A percentile compares a stretch with the other conserved stretches of the same genome.
Evolutionary conservation across 2,329 filamentous ascomycete species (phyloP).

Genomic region (Corinectria fuckeliana): DNA sequence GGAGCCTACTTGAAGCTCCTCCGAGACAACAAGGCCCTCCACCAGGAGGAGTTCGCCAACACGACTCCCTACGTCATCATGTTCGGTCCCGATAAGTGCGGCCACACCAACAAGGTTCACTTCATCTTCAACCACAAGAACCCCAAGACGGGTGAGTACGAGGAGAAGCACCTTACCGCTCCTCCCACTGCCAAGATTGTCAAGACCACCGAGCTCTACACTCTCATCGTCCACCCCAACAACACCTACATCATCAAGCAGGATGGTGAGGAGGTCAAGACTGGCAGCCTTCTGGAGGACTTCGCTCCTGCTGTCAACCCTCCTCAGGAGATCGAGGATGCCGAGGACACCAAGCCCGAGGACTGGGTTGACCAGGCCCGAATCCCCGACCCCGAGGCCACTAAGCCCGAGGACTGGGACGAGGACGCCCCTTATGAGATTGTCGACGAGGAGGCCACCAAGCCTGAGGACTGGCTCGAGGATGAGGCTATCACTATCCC

Average conservation of each 20-base stretch:
- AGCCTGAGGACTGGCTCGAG: constrained; percentile 96
- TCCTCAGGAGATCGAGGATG: constrained; percentile 90
- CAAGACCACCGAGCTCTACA: constrained; percentile 96
- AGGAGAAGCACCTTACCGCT: constrained; percentile 96
- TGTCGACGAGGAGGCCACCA: constrained; percentile 88
- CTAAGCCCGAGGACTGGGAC: constrained; percentile 98
- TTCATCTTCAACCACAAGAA: constrained; percentile 99
- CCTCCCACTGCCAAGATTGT: constrained; percentile 85
- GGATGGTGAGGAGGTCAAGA: constrained; percentile 87
- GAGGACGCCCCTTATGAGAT: constrained; percentile 98
- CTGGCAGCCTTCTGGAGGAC: constrained; percentile 91
- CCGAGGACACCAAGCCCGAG: constrained; percentile 90
- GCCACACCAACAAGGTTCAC: constrained; percentile 96
- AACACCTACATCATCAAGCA: constrained; percentile 94
- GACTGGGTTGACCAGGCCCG: constrained; percentile 95
- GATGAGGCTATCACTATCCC: constrained; percentile 82
- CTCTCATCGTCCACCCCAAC: constrained; percentile 93
- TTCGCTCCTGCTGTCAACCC: constrained; percentile 96
- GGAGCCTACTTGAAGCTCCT: constrained; percentile 99
- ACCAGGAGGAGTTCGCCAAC: constrained; percentile 98
- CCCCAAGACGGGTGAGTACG: constrained; percentile 98
- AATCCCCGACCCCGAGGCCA: constrained; percentile 90
- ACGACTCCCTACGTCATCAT: constrained; percentile 98
- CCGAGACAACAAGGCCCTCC: constrained; percentile 94
- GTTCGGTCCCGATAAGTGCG: constrained; percentile 99